A percentile compares a stretch with the other conserved stretches of the same genome.
phyloP scores from a whole-genome alignment of 2,329 filamentous ascomycete genomes.

The Exophiala calicioides region DNA sequence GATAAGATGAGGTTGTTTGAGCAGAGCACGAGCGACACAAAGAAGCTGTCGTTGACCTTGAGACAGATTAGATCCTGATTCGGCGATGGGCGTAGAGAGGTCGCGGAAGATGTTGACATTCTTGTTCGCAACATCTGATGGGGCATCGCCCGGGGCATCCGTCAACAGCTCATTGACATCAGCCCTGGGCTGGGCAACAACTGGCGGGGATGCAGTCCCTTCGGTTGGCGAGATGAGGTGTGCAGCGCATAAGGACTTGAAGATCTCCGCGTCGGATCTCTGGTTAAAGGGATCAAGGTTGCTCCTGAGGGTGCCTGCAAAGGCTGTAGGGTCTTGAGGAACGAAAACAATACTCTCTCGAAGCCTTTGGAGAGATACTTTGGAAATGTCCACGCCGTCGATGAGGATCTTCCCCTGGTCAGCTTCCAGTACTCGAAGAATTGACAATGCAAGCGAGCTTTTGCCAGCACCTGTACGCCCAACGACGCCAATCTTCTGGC shows the following conservation, averaged over 20 bases:
- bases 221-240: slow-evolving; percentile 70
- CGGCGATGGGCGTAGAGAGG: slow-evolving; percentile 76
- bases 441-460: slow-evolving; percentile 86
- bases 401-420: slow-evolving; percentile 87
- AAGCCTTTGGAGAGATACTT: slow-evolving; percentile 89
- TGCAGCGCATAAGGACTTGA: slow-evolving; percentile 79
- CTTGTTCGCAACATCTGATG: slow-evolving; percentile 40
- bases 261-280: slow-evolving; percentile 89
- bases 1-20: slow-evolving; percentile 86
- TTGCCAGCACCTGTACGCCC: slow-evolving; percentile 95
- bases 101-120: slow-evolving; percentile 97
- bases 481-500: slow-evolving; percentile 94
- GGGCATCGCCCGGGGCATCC: slow-evolving; percentile 26
- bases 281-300: slow-evolving; percentile 91
- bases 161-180: too few species aligned
- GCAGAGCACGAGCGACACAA: slow-evolving; percentile 86
- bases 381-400: slow-evolving; percentile 84
- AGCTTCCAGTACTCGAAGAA: slow-evolving; percentile 92
- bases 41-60: slow-evolving; percentile 94
- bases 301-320: slow-evolving; percentile 35
- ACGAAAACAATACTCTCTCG: slow-evolving; percentile 95
- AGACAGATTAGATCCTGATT: slow-evolving; percentile 91
- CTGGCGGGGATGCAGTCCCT: slow-evolving; percentile 18
- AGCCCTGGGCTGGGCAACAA: slow-evolving; percentile 30
- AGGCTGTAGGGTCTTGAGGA: slow-evolving; percentile 73